Percentiles rank a stretch among this genome's conserved stretches.
Evolutionary conservation across 768 basidiomycete species (phyloP).

Genomic region (Boletus coccyginus): DNA sequence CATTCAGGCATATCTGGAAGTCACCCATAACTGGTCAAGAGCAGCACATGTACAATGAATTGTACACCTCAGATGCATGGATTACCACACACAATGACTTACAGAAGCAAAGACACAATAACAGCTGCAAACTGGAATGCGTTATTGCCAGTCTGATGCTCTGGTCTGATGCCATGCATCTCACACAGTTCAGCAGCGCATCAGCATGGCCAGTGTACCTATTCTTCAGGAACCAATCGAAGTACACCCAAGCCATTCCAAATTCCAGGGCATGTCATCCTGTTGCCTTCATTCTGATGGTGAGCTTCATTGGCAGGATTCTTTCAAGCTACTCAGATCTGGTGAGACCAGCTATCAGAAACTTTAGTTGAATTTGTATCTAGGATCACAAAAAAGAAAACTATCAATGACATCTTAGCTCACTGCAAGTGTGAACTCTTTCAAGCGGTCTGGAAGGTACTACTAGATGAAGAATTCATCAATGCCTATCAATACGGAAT

Average conservation of each 20-base stretch:
- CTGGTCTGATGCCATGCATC: background rate
- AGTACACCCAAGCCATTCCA: background rate
- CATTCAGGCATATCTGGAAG: constrained; percentile 23
- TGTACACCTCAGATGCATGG: constrained; percentile 26
- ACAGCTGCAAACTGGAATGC: constrained; percentile 13
- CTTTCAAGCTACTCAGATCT: background rate
- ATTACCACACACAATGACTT: constrained; percentile 20
- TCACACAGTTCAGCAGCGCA: background rate
- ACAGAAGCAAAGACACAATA: constrained; percentile 12
- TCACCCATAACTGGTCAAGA: constrained; percentile 3
- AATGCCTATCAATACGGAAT: constrained; percentile 25
- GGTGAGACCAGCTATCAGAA: background rate
- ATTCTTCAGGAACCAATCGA: background rate
- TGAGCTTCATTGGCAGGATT: background rate
- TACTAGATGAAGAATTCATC: constrained; percentile 17
- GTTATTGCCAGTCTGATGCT: background rate
- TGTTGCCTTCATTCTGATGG: background rate
- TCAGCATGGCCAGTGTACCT: background rate
- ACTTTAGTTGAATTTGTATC: background rate
- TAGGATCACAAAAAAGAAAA: background rate
- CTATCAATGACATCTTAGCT: background rate
- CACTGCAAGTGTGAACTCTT: background rate
- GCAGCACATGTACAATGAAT: constrained; percentile 20
- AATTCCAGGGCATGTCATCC: background rate
- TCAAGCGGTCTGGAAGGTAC: background rate